Evolutionary conservation across 352 stramenopile genomes (phyloP), one percentile per base, ranked within the genome.

Genomic region (Globisporangium mamillatum): DNA sequence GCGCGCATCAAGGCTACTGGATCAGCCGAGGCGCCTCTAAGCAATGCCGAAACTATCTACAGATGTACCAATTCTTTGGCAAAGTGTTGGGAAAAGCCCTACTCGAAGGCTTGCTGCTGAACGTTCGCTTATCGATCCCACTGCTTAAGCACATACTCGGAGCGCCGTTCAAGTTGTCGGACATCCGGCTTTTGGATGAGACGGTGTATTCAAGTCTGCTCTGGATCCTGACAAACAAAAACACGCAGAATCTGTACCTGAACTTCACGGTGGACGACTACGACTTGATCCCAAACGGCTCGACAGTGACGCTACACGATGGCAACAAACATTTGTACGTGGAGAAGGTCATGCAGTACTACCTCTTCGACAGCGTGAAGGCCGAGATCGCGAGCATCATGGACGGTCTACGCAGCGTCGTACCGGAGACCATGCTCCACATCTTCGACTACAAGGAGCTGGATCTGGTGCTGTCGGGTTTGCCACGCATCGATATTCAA

Each of bases 381-480:
- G 56, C 75, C 2, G 95, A 99, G 76, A 72, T 99, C 14, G 85
- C 79, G 52, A 95, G 72, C 27, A 75, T 94, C 3, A 62, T 89
- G 52, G 74, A 84, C 4, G 88, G 98, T 16, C 94, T 99, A 56
- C 98, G 95, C 66, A 97, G 98, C 65, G 88, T 99, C 18, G 88
- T 99, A 20, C 97, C 93, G 2, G 93, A 98, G 68, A 87, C 92
- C n/a, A 76, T 98, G 22, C 81, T 99, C 10, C 96, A 97, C 52
- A 80, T 99, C 12, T 99, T 99, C 72, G 97, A 99, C 73, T 98
- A 98, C 77, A 97, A 99, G 79, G 97, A 99, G 79, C 78, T 99
- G 1, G 88, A 93, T n/a, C 64, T 95, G 14, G 53, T 95, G 41
- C 62, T 95, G 8, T 92, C 83, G 2, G 88, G 88, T 1, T 68